phyloP scores from a whole-genome alignment of 805 yeast species.

The Candida chilensis region DNA sequence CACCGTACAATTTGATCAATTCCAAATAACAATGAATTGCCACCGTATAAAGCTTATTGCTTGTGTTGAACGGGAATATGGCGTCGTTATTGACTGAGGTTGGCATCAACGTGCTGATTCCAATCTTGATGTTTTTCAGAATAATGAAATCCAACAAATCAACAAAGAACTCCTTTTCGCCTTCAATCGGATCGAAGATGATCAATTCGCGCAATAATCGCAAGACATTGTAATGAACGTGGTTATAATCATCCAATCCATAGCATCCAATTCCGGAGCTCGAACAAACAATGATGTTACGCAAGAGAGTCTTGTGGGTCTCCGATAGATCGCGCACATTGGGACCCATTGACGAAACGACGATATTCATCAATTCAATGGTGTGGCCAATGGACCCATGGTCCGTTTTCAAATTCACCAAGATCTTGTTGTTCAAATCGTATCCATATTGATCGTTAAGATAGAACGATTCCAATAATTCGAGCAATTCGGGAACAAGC shows the following conservation, averaged over 20 bases:
- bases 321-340: conserved; percentile 12
- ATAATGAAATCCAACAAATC: conserved; percentile 16
- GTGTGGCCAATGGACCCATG: conserved; percentile 10
- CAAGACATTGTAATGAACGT: conserved; percentile 14
- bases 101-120: conserved; percentile 15
- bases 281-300: conserved; percentile 15
- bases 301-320: conserved; percentile 11
- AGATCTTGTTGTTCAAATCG: not conserved
- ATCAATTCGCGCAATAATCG: conserved; percentile 23
- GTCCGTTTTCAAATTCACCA: not conserved
- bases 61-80: conserved; percentile 35
- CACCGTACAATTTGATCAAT: conserved; percentile 40
- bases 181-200: conserved; percentile 27
- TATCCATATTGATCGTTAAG: not conserved
- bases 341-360: conserved; percentile 29
- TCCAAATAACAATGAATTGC: conserved; percentile 54
- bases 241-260: conserved; percentile 14
- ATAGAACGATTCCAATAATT: not conserved
- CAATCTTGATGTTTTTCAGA: conserved; percentile 24
- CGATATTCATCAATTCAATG: conserved; percentile 15
- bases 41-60: conserved; percentile 24
- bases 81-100: conserved; percentile 29
- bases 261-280: conserved; percentile 21
- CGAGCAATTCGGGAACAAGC: conserved; percentile 11
- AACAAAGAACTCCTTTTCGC: conserved; percentile 18